Evolutionary conservation across 2,329 filamentous ascomycete genomes (phyloP), one percentile per base, ranked within the genome.

Genomic region (Fusarium stilboides): DNA sequence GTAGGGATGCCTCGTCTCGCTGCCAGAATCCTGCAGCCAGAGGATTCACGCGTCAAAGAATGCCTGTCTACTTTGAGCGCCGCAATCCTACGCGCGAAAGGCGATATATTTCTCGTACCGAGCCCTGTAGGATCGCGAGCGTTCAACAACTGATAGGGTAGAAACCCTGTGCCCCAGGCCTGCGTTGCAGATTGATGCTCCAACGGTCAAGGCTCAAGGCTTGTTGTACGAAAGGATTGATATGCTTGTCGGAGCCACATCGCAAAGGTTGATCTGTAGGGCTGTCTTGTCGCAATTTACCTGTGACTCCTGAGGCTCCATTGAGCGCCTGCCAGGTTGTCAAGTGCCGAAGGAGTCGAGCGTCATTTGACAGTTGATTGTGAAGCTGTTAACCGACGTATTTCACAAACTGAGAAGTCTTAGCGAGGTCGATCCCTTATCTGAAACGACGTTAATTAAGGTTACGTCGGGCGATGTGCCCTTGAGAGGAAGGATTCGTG

Each of bases 401-500:
- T 22, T 43, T 31, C 6, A 56, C 57, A 42, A 50, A 19, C 51
- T 6, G n/a, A 33, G 37, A 8, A 26, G 28, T 15, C 37, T 61
- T 65, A 57, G 45, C 50, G 51, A 67, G 39, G 64, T 34, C 57
- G 64, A 68, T 68, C 57, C 39, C 62, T 43, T 58, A 69, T 70
- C 57, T 70, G 66, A 69, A 69, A 69, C 65, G 55, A 60, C 14
- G 33, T 70, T 67, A 43, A 58, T 47, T 60, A 65, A 65, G 60
- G 60, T 60, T 56, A 54, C 50, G 20, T 66, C 44, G 46, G 47
- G 39, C 51, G 50, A 66, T 57, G 51, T 62, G 39, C 40, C 47
- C 43, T 67, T 13, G 46, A 42, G 39, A 40, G 51, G 53, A 50
- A 65, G 39, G 46, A 53, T 55, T 34, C 31, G 54, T 33, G 33